Conservation (phyloP, 768 basidiomycete species). For the Tulasnella sp. region DNA sequence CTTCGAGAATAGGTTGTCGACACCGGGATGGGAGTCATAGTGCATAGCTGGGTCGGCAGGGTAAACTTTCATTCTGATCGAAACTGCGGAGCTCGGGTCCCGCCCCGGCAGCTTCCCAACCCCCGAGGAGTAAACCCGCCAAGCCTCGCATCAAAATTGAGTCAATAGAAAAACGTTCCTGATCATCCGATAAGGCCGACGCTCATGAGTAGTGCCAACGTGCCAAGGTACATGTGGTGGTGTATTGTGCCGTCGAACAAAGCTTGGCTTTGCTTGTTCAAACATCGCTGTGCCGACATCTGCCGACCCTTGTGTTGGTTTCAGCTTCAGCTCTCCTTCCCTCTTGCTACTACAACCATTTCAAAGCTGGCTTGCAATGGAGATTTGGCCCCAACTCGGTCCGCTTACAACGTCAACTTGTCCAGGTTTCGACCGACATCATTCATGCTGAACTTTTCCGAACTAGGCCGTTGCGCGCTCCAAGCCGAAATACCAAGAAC, state of each 20-base stretch:
- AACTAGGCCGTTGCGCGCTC: background rate
- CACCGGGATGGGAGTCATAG: background rate
- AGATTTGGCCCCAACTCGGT: background rate
- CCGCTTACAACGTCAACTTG: background rate
- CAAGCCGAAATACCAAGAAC: slow-evolving; percentile 11
- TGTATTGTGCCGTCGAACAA: background rate
- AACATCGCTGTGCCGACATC: background rate
- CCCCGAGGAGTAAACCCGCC: background rate
- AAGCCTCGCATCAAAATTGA: background rate
- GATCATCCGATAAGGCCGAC: background rate
- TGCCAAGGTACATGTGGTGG: background rate
- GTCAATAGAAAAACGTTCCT: background rate
- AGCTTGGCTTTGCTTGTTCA: background rate
- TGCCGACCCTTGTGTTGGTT: background rate
- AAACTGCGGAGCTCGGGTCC: background rate
- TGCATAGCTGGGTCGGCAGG: background rate
- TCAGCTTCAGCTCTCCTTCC: background rate
- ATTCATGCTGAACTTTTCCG: background rate
- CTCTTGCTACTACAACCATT: background rate
- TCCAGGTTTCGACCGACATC: background rate
- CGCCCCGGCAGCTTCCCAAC: background rate
- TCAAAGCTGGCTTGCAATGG: background rate
- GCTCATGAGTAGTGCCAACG: background rate
- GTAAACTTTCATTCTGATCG: background rate
- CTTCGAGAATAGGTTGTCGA: background rate